A percentile compares a stretch with the other conserved stretches of the same genome.
Conservation (phyloP, 129 eudicot species). For the Escallonia herrerae region DNA sequence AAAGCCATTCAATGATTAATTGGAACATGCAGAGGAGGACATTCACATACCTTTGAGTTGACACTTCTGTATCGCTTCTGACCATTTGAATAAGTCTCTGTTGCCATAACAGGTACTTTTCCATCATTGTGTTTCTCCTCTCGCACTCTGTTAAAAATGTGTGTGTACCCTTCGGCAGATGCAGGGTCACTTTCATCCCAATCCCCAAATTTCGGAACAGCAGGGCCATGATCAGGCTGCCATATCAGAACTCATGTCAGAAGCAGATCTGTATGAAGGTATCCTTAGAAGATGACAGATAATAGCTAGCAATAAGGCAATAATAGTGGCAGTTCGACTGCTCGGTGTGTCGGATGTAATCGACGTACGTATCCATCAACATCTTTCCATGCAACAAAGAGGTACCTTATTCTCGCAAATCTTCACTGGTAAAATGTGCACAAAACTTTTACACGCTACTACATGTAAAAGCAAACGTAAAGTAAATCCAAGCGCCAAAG, state of each 20-base stretch:
- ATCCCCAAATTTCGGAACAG: slow-evolving; percentile 80
- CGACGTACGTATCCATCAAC: no score
- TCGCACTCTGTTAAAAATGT: slow-evolving; percentile 51
- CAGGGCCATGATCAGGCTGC: slow-evolving; percentile 61
- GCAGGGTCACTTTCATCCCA: slow-evolving; percentile 81
- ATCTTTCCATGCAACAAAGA: no score
- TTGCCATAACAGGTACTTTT: slow-evolving; percentile 45
- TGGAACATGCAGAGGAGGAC: neutral
- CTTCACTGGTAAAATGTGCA: neutral
- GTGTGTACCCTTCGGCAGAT: slow-evolving; percentile 71
- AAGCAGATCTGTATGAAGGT: neutral
- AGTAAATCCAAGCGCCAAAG: no score
- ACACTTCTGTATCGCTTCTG: slow-evolving; percentile 28
- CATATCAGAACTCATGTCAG: neutral
- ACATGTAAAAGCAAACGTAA: no score
- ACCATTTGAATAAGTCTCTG: slow-evolving; percentile 38
- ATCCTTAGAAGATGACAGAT: neutral
- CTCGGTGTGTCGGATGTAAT: no score
- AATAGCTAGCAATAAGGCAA: neutral
- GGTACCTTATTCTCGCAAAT: neutral
- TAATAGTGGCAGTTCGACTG: no score
- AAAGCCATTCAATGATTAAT: neutral
- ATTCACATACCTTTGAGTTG: slow-evolving; percentile 42
- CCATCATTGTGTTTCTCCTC: slow-evolving; percentile 71
- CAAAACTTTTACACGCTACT: no score